Conservation (phyloP, 306 rosid genomes). For the Malus orientalis region DNA sequence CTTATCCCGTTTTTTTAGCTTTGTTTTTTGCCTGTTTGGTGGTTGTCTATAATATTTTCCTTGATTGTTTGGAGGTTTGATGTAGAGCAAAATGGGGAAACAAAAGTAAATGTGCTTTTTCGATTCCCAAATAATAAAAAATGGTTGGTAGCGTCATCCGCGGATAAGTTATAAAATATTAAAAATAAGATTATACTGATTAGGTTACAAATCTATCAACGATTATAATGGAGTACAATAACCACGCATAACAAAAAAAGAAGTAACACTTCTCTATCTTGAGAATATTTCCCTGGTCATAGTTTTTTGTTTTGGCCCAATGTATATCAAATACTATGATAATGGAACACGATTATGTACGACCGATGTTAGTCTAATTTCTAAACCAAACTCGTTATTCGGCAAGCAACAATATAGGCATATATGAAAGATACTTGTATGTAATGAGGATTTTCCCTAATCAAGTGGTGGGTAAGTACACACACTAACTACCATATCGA, state of each 20-base stretch:
- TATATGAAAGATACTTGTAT: too few relatives aligned
- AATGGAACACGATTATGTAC: neutral
- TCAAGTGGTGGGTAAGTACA: too few relatives aligned
- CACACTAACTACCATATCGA: too few relatives aligned
- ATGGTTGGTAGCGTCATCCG: fast-evolving
- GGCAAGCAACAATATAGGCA: too few relatives aligned
- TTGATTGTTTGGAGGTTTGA: neutral
- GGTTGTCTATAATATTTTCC: neutral
- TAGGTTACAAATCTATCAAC: too few relatives aligned
- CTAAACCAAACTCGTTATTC: too few relatives aligned
- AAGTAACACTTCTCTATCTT: neutral
- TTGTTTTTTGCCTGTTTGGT: neutral
- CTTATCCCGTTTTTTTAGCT: neutral
- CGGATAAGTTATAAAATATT: neutral
- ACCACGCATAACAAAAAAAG: too few relatives aligned
- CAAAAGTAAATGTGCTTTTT: neutral
- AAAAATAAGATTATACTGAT: neutral
- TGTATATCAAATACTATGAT: neutral
- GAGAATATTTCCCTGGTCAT: neutral
- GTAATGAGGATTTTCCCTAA: too few relatives aligned
- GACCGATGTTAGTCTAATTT: neutral
- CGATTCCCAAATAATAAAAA: too few relatives aligned
- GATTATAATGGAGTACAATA: too few relatives aligned
- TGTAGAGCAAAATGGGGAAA: neutral
- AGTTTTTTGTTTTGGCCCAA: too few relatives aligned